Percentiles rank a stretch among this genome's conserved stretches.
Conservation (phyloP, 345 rosid genomes). For the Salix udensis region DNA sequence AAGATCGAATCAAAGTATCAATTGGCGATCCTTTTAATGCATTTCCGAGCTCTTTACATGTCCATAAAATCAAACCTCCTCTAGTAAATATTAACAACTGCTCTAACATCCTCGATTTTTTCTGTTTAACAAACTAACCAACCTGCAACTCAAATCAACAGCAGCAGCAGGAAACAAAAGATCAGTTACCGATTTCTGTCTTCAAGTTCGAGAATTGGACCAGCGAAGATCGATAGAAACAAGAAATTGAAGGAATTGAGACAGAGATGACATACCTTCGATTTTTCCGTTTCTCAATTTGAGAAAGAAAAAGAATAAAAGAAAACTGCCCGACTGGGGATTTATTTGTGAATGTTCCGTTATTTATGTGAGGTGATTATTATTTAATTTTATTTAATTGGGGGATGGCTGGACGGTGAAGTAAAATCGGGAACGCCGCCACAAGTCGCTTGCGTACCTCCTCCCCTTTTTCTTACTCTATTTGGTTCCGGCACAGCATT, state of each 20-base stretch:
- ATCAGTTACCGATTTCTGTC: too few relatives aligned
- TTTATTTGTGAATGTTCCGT: neutral
- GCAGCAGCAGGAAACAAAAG: neutral
- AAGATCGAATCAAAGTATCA: conserved; percentile 82
- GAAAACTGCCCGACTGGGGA: too few relatives aligned
- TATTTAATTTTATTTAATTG: neutral
- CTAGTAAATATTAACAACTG: conserved; percentile 87
- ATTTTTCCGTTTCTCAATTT: neutral
- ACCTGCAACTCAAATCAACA: conserved; percentile 24
- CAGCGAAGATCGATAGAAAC: too few relatives aligned
- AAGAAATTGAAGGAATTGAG: neutral
- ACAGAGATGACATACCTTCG: neutral
- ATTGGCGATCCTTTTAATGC: conserved; percentile 93
- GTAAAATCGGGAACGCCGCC: neutral
- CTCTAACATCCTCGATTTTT: conserved; percentile 61
- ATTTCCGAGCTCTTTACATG: conserved; percentile 88
- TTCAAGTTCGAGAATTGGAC: too few relatives aligned
- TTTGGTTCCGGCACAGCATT: too few relatives aligned
- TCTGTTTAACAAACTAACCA: conserved; percentile 26
- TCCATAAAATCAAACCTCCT: conserved; percentile 99
- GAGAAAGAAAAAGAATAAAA: neutral
- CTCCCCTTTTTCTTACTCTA: too few relatives aligned
- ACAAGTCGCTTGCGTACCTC: neutral
- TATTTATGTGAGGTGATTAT: neutral
- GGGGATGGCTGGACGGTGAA: neutral